Base-by-base conservation (phyloP, 1,284 basidiomycete species). In the Cutaneotrichosporon sp. region DNA sequence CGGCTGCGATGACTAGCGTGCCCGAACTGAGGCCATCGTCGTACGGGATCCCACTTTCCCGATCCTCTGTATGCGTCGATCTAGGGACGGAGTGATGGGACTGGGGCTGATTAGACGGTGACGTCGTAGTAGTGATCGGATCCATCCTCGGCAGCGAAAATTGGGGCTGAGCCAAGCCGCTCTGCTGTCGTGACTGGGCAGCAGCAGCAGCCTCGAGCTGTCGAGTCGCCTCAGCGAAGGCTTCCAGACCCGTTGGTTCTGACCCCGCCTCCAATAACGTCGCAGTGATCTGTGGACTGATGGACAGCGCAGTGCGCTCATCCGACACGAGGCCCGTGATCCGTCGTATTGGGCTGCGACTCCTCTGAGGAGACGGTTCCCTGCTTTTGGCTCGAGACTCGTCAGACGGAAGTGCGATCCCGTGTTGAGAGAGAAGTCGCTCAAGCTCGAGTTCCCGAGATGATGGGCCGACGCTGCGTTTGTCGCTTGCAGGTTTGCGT, bases 1-100 rank as follows among this genome's bases (percentile, higher is more conserved):
- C 65, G 5, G 57, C 49, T 6, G 57, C 51, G 5, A 67, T 47
- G 16, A 65, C 62, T 5, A 67, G 51, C 4, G 64, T 65, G 0
- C 65, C 65, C 41, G 61, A 61, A 37, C 60, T 60, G 16, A 57
- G 52, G 9, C 55, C 57, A 14, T 49, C 47, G 38, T 48, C 46
- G 25, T 59, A 44, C 10, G 26, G 26, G 27, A 44, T n/a, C 7
- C 24, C 39, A 11, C 12, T 14, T n/a, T 44, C 42, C 17, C 17
- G 42, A 11, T 44, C 42, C 17, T 44, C 42, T 3, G 42, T 44
- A 25, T 31, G 24, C 47, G 8, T 56, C 52, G 22, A 41, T 39
- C 31, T 20, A 29, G 24, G 35, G 17, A 31, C 17, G 16, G 17
- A 33, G 41, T 35, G 34, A 9, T 7, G n/a, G n/a, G 34, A 35